Base-by-base conservation (phyloP, 768 basidiomycete genomes). In the Rhodosporidiobolus sp. region DNA sequence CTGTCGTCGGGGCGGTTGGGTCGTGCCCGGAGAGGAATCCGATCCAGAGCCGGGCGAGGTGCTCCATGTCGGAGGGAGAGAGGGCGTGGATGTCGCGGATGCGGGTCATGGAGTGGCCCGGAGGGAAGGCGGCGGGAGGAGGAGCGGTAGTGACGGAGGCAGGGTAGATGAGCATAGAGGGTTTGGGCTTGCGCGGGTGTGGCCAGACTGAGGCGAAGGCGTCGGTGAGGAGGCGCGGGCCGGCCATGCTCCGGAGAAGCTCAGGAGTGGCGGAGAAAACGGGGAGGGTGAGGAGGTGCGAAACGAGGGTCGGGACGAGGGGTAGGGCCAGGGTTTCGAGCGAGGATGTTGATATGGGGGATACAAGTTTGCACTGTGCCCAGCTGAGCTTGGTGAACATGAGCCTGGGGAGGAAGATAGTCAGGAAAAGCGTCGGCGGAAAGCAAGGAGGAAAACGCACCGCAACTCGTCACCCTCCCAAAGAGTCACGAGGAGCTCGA, bases 381-480 rank as follows among this genome's bases (percentile, higher is more conserved):
- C 32, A 48, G 35, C n/a, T 64, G 30, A 71, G 45, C n/a, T 71
- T 71, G 20, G 58, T 71, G 54, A 72, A 72, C 46, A 72, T 22
- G 24, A 72, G 64, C 2, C 70, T 72, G 63, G 2, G 28, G 24
- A 28, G 3, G 26, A 19, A 14, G 30, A 24, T 30, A 50, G 16
- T 38, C 43, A 32, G 52, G 12, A 22, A 46, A 19, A 52, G 38
- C n/a, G 46, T 14, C 34, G 26, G 7, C 1, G 38, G 32, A 30
- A 48, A 34, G 34, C 35, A 32, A 34, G 57, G 34, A 49, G 55
- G 6, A 38, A 16, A n/a, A 19, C 63, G 55, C 26, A 70, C 69
- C 50, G 7, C n/a, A 70, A 20, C 3, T 53, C 17, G 34, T 58
- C 50, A 4, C 43, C 69, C 4, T 52, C 28, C 56, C 69, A 65